phyloP scores from a whole-genome alignment of 768 basidiomycete species.

The Imleria badia region DNA sequence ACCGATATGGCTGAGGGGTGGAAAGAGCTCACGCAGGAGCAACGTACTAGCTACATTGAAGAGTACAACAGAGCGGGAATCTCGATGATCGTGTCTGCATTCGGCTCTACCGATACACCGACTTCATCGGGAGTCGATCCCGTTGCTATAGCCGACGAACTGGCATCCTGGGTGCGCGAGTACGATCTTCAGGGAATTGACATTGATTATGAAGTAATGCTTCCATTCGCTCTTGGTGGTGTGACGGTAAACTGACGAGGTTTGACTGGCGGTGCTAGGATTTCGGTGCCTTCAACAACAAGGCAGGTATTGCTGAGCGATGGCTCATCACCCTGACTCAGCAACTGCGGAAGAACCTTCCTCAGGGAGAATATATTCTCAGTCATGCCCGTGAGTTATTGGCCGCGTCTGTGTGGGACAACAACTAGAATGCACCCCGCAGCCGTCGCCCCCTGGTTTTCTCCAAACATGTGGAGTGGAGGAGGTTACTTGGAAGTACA shows the following conservation, averaged over 20 bases:
- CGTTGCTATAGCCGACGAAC: slow-evolving; percentile 36
- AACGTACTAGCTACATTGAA: slow-evolving; percentile 43
- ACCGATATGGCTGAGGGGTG: slow-evolving; percentile 47
- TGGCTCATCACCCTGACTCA: slow-evolving; percentile 34
- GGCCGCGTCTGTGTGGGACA: no score
- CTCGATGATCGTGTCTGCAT: slow-evolving; percentile 53
- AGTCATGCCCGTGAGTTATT: slow-evolving; percentile 34
- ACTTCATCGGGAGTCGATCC: slow-evolving; percentile 42
- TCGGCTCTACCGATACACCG: slow-evolving; percentile 42
- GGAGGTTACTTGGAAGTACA: slow-evolving; percentile 43
- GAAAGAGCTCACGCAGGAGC: slow-evolving; percentile 34
- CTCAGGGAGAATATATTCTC: slow-evolving; percentile 30
- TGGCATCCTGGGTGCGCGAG: slow-evolving; percentile 45
- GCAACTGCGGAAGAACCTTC: slow-evolving; percentile 30
- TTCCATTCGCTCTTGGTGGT: neutral
- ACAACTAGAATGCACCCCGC: neutral
- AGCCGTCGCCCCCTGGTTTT: slow-evolving; percentile 49
- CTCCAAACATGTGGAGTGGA: slow-evolving; percentile 31
- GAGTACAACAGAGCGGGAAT: slow-evolving; percentile 57
- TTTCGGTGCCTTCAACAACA: slow-evolving; percentile 36
- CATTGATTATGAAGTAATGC: slow-evolving; percentile 47
- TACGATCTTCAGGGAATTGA: slow-evolving; percentile 52
- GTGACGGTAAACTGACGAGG: neutral
- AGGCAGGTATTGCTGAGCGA: slow-evolving; percentile 16
- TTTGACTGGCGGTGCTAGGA: slow-evolving; percentile 16